Base-by-base conservation (phyloP, 345 rosid genomes). In the Sonneratia alba region DNA sequence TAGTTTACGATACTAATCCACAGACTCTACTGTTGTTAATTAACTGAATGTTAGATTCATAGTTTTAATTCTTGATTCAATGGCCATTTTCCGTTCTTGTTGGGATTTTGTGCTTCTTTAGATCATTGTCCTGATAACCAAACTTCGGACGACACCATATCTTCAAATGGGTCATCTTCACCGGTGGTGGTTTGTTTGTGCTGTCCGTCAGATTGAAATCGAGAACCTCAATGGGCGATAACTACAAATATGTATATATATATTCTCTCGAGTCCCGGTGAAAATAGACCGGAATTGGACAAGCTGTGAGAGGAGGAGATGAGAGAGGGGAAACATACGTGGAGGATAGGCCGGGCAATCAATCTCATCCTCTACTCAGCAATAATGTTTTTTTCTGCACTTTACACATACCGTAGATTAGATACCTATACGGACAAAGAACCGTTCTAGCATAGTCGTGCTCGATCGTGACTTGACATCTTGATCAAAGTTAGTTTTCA, bases 261-360 rank as follows among this genome's bases (percentile, higher is more conserved):
- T 6, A 72, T 72, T 21, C 6, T 61, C 32, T 27, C 1, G 32
- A 63, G 11, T 65, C 15, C 24, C 18, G 53, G 9, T 62, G 56
- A 67, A 43, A 9, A 7, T 3, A 36, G 7, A 40, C 14, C 8
- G 65, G 69, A 47, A 64, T 19, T 56, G 79, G 78, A 81, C 77
- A 75, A 81, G 81, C 75, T 10, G 71, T 36, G 81, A 75, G 81
- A 76, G 81, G 83, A 83, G 78, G 86, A 80, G 83, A 79, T 37
- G 49, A 72, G 66, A 15, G 10, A 66, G 62, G 71, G 69, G 64
- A 56, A 67, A 43, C 45, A 66, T 71, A 80, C 56, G 81, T 77
- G 78, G 73, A 79, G 79, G 36, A 7, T 61, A 24, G 65, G 65
- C 22, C 36, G 5, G 65, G 65, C 22, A 61, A 61, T 24, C 65